Evolutionary conservation across 495 filamentous ascomycete genomes (phyloP).

Genomic region (Daldinia caldariorum): DNA sequence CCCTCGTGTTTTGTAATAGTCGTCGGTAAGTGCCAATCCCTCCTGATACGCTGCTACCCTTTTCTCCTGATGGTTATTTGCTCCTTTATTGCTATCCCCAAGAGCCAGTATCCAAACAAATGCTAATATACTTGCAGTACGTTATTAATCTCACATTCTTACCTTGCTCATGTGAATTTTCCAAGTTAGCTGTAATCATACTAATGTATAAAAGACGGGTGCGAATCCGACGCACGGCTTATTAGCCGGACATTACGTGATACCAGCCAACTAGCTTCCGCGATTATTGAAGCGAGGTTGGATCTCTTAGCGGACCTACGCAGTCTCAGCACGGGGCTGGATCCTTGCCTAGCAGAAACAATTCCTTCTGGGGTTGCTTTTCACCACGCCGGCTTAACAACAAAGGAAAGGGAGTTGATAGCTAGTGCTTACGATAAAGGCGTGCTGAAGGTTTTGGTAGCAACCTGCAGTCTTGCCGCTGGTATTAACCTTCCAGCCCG

Average conservation of each 20-base stretch:
- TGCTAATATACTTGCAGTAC: conserved; percentile 35
- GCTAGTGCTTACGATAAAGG: conserved; percentile 78
- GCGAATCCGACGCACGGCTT: conserved; percentile 70
- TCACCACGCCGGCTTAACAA: conserved; percentile 83
- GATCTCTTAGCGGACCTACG: conserved; percentile 76
- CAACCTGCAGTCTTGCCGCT: conserved; percentile 85
- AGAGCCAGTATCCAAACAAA: neutral
- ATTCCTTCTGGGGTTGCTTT: conserved; percentile 76
- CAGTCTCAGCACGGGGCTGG: conserved; percentile 72
- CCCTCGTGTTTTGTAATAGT: conserved; percentile 79
- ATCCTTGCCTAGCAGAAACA: conserved; percentile 71
- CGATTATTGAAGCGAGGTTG: conserved; percentile 65
- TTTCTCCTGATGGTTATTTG: conserved; percentile 5
- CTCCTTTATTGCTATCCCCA: neutral
- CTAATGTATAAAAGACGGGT: conserved; percentile 50
- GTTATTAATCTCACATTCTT: conserved; percentile 7
- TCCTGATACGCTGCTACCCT: neutral
- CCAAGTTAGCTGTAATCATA: neutral
- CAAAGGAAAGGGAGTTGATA: conserved; percentile 80
- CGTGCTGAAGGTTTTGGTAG: conserved; percentile 75
- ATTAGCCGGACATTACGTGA: conserved; percentile 71
- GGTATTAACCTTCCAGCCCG: conserved; percentile 82
- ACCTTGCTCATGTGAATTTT: neutral
- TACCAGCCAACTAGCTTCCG: conserved; percentile 53
- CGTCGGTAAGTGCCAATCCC: conserved; percentile 50